These are phyloP conservation scores for Pleodorina starrii DNA, from an alignment of 139 green algal species.

Conservation along the genomic window DNA sequence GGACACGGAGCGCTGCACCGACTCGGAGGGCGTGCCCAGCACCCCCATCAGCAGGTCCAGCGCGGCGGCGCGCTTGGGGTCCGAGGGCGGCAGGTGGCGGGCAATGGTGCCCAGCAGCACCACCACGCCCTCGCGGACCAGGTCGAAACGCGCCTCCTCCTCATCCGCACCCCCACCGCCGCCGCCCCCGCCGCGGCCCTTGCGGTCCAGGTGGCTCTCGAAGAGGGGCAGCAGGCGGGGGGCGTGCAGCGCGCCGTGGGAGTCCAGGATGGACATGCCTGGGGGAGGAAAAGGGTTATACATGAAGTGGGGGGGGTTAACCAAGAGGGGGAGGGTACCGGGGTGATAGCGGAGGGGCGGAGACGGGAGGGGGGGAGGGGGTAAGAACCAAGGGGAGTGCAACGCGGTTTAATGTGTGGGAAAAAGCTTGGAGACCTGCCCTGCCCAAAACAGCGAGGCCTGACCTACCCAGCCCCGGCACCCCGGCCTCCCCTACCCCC, in stretches of 20 bases:
- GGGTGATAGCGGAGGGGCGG: not conserved
- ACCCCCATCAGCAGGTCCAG: conserved; percentile 79
- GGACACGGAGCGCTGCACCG: conserved; percentile 91
- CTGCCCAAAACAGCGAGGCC: no score
- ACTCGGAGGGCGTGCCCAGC: conserved; percentile 91
- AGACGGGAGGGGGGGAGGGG: no score
- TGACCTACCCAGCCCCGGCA: no score
- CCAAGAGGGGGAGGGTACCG: not conserved
- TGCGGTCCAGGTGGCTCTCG: conserved; percentile 86
- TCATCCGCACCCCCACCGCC: no score
- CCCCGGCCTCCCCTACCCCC: no score
- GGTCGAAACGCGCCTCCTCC: conserved; percentile 84
- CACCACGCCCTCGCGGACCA: conserved; percentile 91
- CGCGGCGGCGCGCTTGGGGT: conserved; percentile 73
- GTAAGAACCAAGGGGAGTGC: no score
- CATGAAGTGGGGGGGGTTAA: no score
- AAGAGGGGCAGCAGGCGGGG: conserved; percentile 91
- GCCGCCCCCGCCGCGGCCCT: conserved; percentile 38
- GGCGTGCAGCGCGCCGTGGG: conserved; percentile 71
- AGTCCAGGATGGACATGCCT: conserved; percentile 83
- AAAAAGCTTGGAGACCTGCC: no score
- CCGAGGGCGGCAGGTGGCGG: conserved; percentile 80
- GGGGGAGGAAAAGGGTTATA: not conserved
- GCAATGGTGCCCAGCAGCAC: conserved; percentile 95
- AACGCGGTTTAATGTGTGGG: no score